phyloP scores from a whole-genome alignment of 2,329 filamentous ascomycete species.

The Alternaria consortialis region DNA sequence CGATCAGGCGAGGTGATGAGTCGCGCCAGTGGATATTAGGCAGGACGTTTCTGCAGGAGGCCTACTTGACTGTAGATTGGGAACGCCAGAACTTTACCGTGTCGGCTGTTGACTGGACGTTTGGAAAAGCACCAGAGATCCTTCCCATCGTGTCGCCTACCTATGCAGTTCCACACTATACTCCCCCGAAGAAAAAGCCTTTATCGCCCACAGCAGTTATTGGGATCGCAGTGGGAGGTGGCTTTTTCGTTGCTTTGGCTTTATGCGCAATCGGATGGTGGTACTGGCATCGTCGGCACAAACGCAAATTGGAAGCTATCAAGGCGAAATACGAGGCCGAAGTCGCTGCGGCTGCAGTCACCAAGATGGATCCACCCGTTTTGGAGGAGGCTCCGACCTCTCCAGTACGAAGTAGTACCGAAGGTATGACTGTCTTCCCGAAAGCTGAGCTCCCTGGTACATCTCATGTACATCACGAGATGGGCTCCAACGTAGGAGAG shows the following conservation, averaged over 20 bases:
- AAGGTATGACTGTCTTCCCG: slow-evolving; percentile 49
- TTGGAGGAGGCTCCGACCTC: slow-evolving; percentile 36
- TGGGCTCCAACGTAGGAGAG: slow-evolving; percentile 27
- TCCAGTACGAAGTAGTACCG: slow-evolving; percentile 30
- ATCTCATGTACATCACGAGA: slow-evolving; percentile 35
- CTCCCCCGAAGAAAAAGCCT: slow-evolving; percentile 6
- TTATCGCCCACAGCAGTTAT: slow-evolving; percentile 51
- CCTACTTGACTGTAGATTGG: slow-evolving; percentile 62
- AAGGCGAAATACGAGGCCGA: slow-evolving; percentile 38
- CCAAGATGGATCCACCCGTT: slow-evolving; percentile 30
- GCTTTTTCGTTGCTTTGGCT: slow-evolving; percentile 46
- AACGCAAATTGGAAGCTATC: slow-evolving; percentile 29
- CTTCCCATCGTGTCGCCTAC: slow-evolving; percentile 45
- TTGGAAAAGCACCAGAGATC: slow-evolving; percentile 38
- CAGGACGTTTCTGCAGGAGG: slow-evolving; percentile 74
- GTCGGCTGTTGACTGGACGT: slow-evolving; percentile 50
- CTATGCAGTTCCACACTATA: slow-evolving; percentile 24
- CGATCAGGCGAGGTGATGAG: slow-evolving; percentile 66
- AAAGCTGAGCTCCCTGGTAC: slow-evolving; percentile 57
- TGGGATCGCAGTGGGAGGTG: slow-evolving; percentile 55
- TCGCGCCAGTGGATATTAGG: slow-evolving; percentile 69
- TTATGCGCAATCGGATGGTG: slow-evolving; percentile 44
- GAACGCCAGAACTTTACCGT: slow-evolving; percentile 59
- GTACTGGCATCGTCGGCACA: slow-evolving; percentile 44
- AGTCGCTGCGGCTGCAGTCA: slow-evolving; percentile 28